These are phyloP conservation scores for Rosa rugosa DNA, from an alignment of 306 rosid species.

Conservation along the genomic window DNA sequence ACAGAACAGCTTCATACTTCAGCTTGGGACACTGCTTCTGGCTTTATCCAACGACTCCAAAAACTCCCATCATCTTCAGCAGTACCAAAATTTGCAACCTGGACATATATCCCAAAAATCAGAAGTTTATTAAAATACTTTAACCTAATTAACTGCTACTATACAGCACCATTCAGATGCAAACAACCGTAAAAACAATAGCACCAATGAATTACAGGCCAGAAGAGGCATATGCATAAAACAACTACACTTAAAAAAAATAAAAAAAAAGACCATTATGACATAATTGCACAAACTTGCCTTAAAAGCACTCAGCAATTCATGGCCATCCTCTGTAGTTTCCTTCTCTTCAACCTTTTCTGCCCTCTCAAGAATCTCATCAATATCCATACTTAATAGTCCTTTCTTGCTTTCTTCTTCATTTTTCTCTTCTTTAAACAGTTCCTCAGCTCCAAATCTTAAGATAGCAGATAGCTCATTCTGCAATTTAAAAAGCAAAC, in stretches of 20 bases:
- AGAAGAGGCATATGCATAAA: background rate
- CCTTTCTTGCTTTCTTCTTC: slow-evolving; percentile 97
- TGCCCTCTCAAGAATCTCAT: slow-evolving; percentile 99
- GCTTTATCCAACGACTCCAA: slow-evolving; percentile 99
- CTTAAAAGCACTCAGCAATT: slow-evolving; percentile 94
- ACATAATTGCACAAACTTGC: slow-evolving; percentile 42
- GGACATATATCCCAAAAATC: slow-evolving; percentile 14
- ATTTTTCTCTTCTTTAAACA: slow-evolving; percentile 91
- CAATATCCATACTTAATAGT: slow-evolving; percentile 90
- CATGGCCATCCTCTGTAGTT: slow-evolving; percentile 67
- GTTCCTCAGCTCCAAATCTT: slow-evolving; percentile 99
- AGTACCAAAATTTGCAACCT: slow-evolving; percentile 93
- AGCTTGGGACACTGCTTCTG: slow-evolving; percentile 80
- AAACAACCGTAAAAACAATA: background rate
- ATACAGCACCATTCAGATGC: background rate
- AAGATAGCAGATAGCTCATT: slow-evolving; percentile 93
- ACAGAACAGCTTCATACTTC: slow-evolving; percentile 58
- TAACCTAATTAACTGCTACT: slow-evolving; percentile 3
- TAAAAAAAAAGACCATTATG: slow-evolving; percentile 3
- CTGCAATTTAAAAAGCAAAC: slow-evolving; percentile 44
- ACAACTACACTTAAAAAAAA: background rate
- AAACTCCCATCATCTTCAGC: slow-evolving; percentile 97
- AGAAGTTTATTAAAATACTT: background rate
- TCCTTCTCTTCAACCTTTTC: slow-evolving; percentile 97
- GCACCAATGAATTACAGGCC: background rate